Evolutionary conservation across 2,329 filamentous ascomycete species (phyloP), one percentile per base, ranked within the genome.

Genomic region (Ceratocystis variospora): DNA sequence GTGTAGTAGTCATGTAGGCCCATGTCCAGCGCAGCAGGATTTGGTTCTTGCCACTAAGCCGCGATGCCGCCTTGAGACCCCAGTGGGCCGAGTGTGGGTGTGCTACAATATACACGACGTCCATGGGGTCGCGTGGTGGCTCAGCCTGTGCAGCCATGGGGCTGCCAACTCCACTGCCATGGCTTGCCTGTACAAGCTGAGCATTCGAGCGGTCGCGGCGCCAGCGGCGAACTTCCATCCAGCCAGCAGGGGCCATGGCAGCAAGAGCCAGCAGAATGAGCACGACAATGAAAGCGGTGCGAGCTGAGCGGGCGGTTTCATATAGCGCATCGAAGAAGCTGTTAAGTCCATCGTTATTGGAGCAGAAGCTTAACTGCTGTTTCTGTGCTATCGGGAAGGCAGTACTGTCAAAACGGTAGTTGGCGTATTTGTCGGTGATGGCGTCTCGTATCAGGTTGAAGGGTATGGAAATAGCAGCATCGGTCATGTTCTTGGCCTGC

Each of bases 81-180:
- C 82, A 77, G 1, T 81, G 80, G 0, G 90, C 84, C 0, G 90
- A 89, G 71, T 87, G 84, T 1, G 93, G 91, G 25, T 90, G 84
- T 44, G 90, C 92, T 41, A 87, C 85, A 70, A 96, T 88, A 76
- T 96, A 96, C 53, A 96, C 84, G 45, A 92, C 85, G 73, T 97
- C 93, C 81, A 96, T 85, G 0, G 88, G 83, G 72, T 97, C 91
- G 73, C 70, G 82, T 78, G 59, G 53, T 7, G 53, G 53, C 28
- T 25, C 25, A 5, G 28, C 7, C 1, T 25, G 12, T 8, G 53
- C 12, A 5, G 5, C 28, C 28, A 6, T 28, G 15, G 12, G n/a
- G 8, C 53, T 31, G 53, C 53, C 6, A 3, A 15, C 17, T 4
- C 4, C 28, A 8, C 28, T 17, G 6, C 53, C 12, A 15, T 31